Percentiles rank a stretch among this genome's conserved stretches.
phyloP scores from a whole-genome alignment of 305 asterid species.

The Withania somnifera region DNA sequence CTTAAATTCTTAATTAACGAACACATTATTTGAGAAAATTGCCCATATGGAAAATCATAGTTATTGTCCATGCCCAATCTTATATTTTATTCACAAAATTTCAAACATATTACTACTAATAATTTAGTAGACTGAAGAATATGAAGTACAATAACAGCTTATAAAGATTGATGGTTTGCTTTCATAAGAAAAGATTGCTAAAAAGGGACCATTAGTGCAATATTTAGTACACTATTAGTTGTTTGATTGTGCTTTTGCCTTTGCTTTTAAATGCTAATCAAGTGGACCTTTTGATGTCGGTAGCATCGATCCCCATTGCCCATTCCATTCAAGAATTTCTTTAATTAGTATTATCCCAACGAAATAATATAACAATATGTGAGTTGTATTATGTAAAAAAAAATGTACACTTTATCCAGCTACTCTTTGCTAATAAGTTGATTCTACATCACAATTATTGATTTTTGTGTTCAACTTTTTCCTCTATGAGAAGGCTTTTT shows the following conservation, averaged over 20 bases:
- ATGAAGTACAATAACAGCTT: constrained; percentile 6
- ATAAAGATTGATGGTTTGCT: background rate
- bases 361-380: background rate
- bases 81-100: no score
- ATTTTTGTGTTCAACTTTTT: background rate
- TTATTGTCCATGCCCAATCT: no score
- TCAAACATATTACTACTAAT: no score
- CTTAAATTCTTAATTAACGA: background rate
- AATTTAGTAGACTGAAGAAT: no score
- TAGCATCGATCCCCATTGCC: background rate
- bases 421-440: background rate
- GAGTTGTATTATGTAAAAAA: no score
- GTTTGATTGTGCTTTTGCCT: background rate
- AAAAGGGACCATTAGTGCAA: background rate
- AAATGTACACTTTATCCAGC: background rate
- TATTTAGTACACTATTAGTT: background rate
- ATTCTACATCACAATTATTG: background rate
- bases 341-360: background rate
- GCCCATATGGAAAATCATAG: no score
- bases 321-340: background rate
- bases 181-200: background rate
- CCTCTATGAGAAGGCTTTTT: background rate
- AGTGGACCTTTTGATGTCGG: background rate
- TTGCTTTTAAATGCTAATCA: background rate
- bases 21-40: background rate